Base-by-base conservation (phyloP, 2,329 filamentous ascomycete species). In the Pezicula neosporulosa region DNA sequence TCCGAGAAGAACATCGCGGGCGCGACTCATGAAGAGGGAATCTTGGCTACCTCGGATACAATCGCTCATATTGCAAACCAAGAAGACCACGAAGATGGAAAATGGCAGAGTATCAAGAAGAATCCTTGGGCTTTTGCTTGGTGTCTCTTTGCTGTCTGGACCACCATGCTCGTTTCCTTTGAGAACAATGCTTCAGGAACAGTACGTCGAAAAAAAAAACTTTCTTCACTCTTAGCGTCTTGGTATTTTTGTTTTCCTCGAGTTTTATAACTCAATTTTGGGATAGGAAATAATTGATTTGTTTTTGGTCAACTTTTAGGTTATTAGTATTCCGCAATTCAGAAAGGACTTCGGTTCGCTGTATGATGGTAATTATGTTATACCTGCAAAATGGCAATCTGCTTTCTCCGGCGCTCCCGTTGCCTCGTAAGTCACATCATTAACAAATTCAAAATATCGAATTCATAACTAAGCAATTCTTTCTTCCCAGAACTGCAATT, bases 351-450 rank as follows among this genome's bases (percentile, higher is more conserved):
- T 75, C 56, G 72, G 71, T 0, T 53, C 64, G 41, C 52, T 58
- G 7, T 71, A 63, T 38, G 61, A 67, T 1, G 67, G 62, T 1
- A 59, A 59, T 50, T 74, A 69, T 61, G 70, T 73, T 6, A 56
- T 75, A 10, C 60, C 68, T n/a, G 66, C 70, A 3, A 65, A 68
- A 15, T 76, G 72, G 73, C 71, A 76, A 54, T 68, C 65, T 16
- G 72, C 72, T 6, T 73, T 74, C 53, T 65, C 66, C 21, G 72
- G 70, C 6, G 72, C 64, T 0, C 71, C 72, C 2, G 66, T 72
- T 15, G 71, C 72, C 37, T 66, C 63, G 51, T 66, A 56, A 44
- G 65, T 64, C n/a, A 51, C 6, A n/a, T 27, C 18, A 18, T 13
- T 37, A 18, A 24, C 16, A 8, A 15, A 15, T 12, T 12, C 12